These are phyloP conservation scores for Aureoboletus auriporus DNA, from an alignment of 768 basidiomycete genomes.

Conservation along the genomic window DNA sequence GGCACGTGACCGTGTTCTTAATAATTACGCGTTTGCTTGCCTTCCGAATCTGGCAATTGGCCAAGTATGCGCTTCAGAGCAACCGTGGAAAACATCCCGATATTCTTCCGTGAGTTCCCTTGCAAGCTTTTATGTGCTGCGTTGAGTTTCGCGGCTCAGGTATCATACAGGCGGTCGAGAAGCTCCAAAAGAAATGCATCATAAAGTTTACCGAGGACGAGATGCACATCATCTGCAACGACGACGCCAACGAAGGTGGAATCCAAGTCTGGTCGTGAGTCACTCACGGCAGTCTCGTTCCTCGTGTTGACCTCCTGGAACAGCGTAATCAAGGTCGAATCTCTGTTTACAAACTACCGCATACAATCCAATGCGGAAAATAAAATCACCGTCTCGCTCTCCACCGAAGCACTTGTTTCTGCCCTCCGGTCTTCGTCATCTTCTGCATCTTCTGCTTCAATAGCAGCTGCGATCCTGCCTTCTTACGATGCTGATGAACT, in stretches of 20 bases:
- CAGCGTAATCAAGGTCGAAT: slow-evolving; percentile 62
- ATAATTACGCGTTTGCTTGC: too few species aligned
- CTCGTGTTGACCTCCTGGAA: slow-evolving; percentile 4
- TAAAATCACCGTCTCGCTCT: slow-evolving; percentile 71
- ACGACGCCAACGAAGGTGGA: slow-evolving; percentile 74
- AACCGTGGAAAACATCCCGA: slow-evolving; percentile 51
- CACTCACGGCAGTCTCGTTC: slow-evolving; percentile 24
- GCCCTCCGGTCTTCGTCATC: slow-evolving; percentile 65
- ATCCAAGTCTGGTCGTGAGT: slow-evolving; percentile 83
- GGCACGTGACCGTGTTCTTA: slow-evolving; percentile 27
- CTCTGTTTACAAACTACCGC: slow-evolving; percentile 72
- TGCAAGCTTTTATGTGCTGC: not conserved
- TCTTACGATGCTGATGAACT: slow-evolving; percentile 58
- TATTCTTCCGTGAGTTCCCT: slow-evolving; percentile 46
- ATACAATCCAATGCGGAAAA: slow-evolving; percentile 86
- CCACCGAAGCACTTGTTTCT: slow-evolving; percentile 68
- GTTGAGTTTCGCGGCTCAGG: slow-evolving; percentile 39
- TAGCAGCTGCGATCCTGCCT: slow-evolving; percentile 27
- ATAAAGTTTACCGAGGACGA: slow-evolving; percentile 72
- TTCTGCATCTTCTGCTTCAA: slow-evolving; percentile 39
- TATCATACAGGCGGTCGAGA: slow-evolving; percentile 78
- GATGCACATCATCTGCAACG: slow-evolving; percentile 82
- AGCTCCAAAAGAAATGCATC: slow-evolving; percentile 79
- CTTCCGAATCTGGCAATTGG: too few species aligned
- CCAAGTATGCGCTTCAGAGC: slow-evolving; percentile 67